Conservation (phyloP, 768 basidiomycete genomes). For the Tricholoma sp. region DNA sequence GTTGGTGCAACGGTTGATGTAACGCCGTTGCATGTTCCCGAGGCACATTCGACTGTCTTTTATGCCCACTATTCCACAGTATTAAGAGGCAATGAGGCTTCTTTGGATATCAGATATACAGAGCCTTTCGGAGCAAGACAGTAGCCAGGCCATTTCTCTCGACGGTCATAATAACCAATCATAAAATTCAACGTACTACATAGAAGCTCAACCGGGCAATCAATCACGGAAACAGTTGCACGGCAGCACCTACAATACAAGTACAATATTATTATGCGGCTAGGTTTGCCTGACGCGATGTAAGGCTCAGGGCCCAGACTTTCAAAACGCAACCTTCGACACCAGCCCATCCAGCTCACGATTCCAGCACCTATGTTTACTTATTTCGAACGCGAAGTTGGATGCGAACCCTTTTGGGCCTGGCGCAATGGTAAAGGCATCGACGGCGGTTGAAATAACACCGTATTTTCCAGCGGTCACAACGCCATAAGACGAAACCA, state of each 20-base stretch:
- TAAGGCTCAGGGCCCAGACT: neutral
- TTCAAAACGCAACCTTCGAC: slow-evolving; percentile 42
- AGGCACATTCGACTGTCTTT: too few relatives aligned
- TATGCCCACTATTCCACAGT: too few relatives aligned
- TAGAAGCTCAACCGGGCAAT: neutral
- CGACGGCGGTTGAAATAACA: slow-evolving; percentile 32
- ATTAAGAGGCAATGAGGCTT: too few relatives aligned
- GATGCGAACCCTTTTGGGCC: slow-evolving; percentile 49
- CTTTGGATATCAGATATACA: too few relatives aligned
- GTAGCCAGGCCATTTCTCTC: too few relatives aligned
- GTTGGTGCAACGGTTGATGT: too few relatives aligned
- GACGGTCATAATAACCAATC: too few relatives aligned
- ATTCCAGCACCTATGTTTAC: slow-evolving; percentile 61
- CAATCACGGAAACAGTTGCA: neutral
- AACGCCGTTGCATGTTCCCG: too few relatives aligned
- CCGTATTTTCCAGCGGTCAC: slow-evolving; percentile 55
- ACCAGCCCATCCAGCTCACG: slow-evolving; percentile 57
- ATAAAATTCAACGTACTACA: too few relatives aligned
- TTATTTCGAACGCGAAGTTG: slow-evolving; percentile 58
- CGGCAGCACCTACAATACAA: neutral
- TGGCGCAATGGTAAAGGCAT: slow-evolving; percentile 37
- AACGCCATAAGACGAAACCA: slow-evolving; percentile 55
- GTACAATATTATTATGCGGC: neutral
- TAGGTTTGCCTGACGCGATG: neutral
- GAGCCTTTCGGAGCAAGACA: too few relatives aligned